These are phyloP conservation scores for Aspergillus sp. DNA, from an alignment of 2,329 filamentous ascomycete genomes.

Conservation along the genomic window DNA sequence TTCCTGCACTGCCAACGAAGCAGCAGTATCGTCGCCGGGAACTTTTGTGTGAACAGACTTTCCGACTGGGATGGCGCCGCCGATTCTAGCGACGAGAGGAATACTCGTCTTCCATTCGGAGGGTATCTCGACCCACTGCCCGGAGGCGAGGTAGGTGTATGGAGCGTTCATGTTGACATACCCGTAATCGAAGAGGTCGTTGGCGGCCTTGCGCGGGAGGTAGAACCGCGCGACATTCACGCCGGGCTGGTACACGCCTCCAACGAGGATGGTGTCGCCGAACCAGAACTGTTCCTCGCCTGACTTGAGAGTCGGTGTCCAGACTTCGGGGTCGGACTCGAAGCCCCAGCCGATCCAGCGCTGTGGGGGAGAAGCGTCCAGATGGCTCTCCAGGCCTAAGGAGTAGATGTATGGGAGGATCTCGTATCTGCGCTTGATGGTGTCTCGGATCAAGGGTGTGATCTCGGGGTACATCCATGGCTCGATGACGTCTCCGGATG, in stretches of 20 bases:
- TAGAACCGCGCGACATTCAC: constrained; percentile 55
- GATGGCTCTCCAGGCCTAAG: constrained; percentile 58
- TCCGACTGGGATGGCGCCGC: constrained; percentile 51
- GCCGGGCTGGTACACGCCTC: constrained; percentile 62
- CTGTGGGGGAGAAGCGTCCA: constrained; percentile 59
- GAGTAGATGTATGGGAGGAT: constrained; percentile 69
- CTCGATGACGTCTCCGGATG: constrained; percentile 69
- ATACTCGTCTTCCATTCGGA: constrained; percentile 53
- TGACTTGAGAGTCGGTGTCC: constrained; percentile 55
- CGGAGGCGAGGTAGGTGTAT: constrained; percentile 52
- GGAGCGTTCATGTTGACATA: constrained; percentile 61
- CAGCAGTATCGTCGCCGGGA: constrained; percentile 46
- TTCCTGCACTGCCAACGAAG: constrained; percentile 33
- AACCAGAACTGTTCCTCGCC: constrained; percentile 72
- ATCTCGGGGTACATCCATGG: constrained; percentile 73
- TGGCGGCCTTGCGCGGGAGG: constrained; percentile 46
- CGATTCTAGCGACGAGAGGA: constrained; percentile 52
- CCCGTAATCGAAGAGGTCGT: constrained; percentile 46
- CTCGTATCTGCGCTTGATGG: constrained; percentile 67
- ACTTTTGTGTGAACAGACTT: constrained; percentile 48
- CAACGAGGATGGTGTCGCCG: constrained; percentile 61
- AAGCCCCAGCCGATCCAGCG: constrained; percentile 72
- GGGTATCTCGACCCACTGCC: constrained; percentile 49
- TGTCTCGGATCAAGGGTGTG: constrained; percentile 56
- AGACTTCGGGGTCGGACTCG: constrained; percentile 62